Evolutionary conservation across 1,284 basidiomycete species (phyloP), one percentile per base, ranked within the genome.

Genomic region (Wolfiporia cocos): DNA sequence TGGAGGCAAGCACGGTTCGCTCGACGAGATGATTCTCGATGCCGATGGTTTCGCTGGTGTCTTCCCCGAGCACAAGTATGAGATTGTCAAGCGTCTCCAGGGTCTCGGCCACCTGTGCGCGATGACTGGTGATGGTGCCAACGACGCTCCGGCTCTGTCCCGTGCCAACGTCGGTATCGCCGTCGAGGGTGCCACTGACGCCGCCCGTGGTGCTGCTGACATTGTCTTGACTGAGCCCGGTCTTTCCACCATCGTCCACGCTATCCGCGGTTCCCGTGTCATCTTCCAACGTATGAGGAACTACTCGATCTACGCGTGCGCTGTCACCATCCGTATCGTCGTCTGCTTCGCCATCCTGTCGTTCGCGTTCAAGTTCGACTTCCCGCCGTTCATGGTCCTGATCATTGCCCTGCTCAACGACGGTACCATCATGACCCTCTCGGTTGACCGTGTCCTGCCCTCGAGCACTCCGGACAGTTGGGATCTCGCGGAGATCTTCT

Each of bases 361-460:
- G 40, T 97, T 97, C 64, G 86, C 86, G 46, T 97, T 93, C 85
- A 83, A 87, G 74, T 92, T 93, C 67, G 88, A 95, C 69, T 98
- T 98, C 90, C 94, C 94, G 58, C 92, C 94, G 14, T 98, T 98
- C 83, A 97, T 98, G 94, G 84, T 98, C 52, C 86, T 97, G 66
- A 90, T 98, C 68, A 95, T 98, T 54, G 93, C 94, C 48, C 77
- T 97, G 41, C 74, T 97, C 55, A 98, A 98, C 69, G 94, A 97
- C 64, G 94, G 94, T 67, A 96, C 94, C 54, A 95, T 98, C 78
- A 97, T 98, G 93, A 98, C 94, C 10, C 78, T 98, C 52, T 96
- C 92, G 22, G 87, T 97, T 48, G 94, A 98, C 68, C 92, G 94
- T 67, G 94, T 97, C 50, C 69, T 97, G 58, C 94, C 94, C 37